A percentile compares a stretch with the other conserved stretches of the same genome.
Conservation (phyloP, 441 rosid species). For the Euphorbia celastroides region DNA sequence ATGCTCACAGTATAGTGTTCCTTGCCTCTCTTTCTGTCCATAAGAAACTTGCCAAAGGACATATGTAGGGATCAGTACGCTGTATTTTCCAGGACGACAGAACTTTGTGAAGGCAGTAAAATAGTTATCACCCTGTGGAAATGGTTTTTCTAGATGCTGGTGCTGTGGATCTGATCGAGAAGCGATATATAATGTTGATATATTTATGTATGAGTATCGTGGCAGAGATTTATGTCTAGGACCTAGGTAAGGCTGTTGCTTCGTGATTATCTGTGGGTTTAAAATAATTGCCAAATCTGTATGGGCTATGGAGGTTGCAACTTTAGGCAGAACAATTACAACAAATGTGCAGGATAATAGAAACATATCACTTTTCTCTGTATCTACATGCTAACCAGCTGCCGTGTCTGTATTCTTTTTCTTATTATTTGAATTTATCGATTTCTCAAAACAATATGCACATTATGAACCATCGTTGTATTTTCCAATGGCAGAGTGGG, state of each 20-base stretch:
- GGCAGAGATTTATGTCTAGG: background rate
- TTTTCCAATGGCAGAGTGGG: conserved; percentile 48
- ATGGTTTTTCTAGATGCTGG: background rate
- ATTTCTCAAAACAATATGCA: background rate
- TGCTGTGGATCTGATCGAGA: background rate
- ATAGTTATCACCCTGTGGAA: background rate
- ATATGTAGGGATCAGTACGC: background rate
- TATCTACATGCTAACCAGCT: background rate
- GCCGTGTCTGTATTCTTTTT: background rate
- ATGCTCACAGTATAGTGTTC: background rate
- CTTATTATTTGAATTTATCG: background rate
- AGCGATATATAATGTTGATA: background rate
- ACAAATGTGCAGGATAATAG: background rate
- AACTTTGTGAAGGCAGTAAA: background rate
- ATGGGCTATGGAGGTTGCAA: background rate
- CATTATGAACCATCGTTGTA: background rate
- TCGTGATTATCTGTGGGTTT: no score
- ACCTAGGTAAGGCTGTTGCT: no score
- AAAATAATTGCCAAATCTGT: background rate
- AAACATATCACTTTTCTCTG: background rate
- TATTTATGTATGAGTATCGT: background rate
- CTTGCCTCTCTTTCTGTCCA: background rate
- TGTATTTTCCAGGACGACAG: background rate
- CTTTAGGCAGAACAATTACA: background rate
- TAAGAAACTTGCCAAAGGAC: background rate